These are phyloP conservation scores for Talaromyces sp. DNA, from an alignment of 2,329 filamentous ascomycete genomes.

Conservation along the genomic window DNA sequence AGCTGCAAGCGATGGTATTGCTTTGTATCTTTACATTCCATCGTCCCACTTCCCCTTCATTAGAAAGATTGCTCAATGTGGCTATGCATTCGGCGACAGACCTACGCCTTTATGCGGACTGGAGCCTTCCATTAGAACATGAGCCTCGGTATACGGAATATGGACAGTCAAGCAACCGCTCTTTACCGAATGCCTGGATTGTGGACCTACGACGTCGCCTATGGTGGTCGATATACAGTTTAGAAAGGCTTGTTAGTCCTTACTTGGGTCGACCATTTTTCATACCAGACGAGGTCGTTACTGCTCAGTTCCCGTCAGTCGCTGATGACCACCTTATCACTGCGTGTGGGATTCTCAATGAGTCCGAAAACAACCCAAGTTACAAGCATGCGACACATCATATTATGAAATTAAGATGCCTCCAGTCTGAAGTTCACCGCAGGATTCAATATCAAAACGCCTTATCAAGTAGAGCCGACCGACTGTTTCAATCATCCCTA, in stretches of 20 bases:
- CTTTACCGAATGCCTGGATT: slow-evolving; percentile 65
- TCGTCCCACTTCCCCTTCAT: slow-evolving; percentile 48
- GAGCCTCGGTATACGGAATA: background rate
- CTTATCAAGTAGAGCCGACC: background rate
- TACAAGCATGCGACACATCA: background rate
- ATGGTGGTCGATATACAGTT: slow-evolving; percentile 88
- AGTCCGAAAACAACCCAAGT: background rate
- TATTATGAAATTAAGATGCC: background rate
- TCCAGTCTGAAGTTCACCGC: slow-evolving; percentile 6
- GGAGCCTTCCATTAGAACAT: slow-evolving; percentile 26
- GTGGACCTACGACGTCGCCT: slow-evolving; percentile 75
- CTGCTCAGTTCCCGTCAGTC: slow-evolving; percentile 3
- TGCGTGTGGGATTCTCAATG: background rate
- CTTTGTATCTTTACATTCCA: background rate
- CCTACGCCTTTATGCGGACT: slow-evolving; percentile 77
- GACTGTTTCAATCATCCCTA: background rate
- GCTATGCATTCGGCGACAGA: slow-evolving; percentile 79
- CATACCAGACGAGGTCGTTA: slow-evolving; percentile 11
- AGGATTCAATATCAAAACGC: background rate
- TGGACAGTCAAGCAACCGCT: too few relatives aligned
- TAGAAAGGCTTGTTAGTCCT: slow-evolving; percentile 80
- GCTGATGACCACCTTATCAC: background rate
- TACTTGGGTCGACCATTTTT: slow-evolving; percentile 71
- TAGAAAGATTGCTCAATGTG: slow-evolving; percentile 36
- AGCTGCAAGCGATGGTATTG: background rate